Conservation (phyloP, 176 grass and related monocot genomes). For the Juncus inflexus region DNA sequence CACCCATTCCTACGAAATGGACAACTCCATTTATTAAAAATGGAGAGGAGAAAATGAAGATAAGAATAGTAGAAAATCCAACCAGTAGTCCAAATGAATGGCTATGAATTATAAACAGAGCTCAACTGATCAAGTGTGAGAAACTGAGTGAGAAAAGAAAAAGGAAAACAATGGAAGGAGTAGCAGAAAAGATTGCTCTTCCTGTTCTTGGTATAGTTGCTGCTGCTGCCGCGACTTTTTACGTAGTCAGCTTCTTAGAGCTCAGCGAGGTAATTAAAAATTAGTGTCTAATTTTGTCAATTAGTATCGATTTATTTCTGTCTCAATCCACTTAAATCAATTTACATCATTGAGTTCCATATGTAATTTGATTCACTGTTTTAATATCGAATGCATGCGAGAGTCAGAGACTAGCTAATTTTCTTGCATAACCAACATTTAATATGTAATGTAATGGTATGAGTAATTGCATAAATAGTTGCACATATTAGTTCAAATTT, state of each 20-base stretch:
- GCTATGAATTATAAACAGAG: not conserved
- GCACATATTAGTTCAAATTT: no score
- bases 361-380: no score
- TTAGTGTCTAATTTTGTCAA: no score
- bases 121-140: no score
- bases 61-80: not conserved
- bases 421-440: no score
- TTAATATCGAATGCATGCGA: no score
- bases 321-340: no score
- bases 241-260: slow-evolving; percentile 81
- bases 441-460: no score
- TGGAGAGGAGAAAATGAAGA: not conserved
- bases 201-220: slow-evolving; percentile 64
- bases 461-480: no score
- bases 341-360: no score
- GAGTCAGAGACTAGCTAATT: no score
- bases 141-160: not conserved
- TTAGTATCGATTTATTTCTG: no score
- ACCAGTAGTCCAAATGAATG: not conserved
- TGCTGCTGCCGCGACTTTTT: slow-evolving; percentile 66
- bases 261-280: slow-evolving; percentile 43
- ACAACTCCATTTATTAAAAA: not conserved
- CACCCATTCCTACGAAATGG: not conserved
- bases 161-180: slow-evolving; percentile 29
- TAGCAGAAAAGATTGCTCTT: slow-evolving; percentile 39